Evolutionary conservation across 139 green algal species (phyloP).

Genomic region (Spirogloea muscicola): DNA sequence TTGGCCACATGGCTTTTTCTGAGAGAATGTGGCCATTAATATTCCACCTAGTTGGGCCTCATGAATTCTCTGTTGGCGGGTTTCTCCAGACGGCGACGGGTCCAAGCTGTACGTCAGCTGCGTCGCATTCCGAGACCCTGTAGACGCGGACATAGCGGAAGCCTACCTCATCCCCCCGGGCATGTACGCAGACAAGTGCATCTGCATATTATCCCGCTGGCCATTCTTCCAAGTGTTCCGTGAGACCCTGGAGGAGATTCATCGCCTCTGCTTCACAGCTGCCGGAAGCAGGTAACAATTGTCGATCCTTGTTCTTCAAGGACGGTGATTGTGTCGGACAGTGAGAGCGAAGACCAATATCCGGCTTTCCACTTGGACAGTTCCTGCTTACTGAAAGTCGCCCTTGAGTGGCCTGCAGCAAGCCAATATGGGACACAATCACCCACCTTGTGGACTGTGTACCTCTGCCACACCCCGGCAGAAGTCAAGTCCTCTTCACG

Average conservation of each 20-base stretch:
- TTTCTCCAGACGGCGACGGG: constrained; percentile 5
- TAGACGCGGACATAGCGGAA: constrained; percentile 39
- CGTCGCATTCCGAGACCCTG: constrained; percentile 34
- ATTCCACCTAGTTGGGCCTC: too few relatives aligned
- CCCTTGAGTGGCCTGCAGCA: constrained; percentile 22
- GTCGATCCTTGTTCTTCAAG: too few relatives aligned
- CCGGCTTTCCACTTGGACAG: too few relatives aligned
- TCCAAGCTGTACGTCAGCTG: constrained; percentile 32
- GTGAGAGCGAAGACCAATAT: too few relatives aligned
- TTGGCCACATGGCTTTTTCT: too few relatives aligned
- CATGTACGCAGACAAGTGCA: constrained; percentile 34
- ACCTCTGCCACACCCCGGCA: constrained; percentile 17
- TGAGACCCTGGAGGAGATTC: constrained; percentile 42
- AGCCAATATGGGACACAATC: constrained; percentile 36
- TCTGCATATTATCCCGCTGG: constrained; percentile 42
- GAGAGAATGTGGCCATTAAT: too few relatives aligned
- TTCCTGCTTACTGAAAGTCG: too few relatives aligned
- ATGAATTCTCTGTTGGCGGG: not conserved
- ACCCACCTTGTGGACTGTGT: constrained; percentile 17
- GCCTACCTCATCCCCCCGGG: constrained; percentile 31
- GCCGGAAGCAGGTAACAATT: constrained; percentile 32
- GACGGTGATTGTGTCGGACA: too few relatives aligned
- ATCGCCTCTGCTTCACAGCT: constrained; percentile 41
- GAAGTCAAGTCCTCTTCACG: constrained; percentile 14
- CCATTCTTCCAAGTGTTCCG: constrained; percentile 42